These are phyloP conservation scores for Halenospora varia DNA, from an alignment of 495 filamentous ascomycete species.

Conservation along the genomic window DNA sequence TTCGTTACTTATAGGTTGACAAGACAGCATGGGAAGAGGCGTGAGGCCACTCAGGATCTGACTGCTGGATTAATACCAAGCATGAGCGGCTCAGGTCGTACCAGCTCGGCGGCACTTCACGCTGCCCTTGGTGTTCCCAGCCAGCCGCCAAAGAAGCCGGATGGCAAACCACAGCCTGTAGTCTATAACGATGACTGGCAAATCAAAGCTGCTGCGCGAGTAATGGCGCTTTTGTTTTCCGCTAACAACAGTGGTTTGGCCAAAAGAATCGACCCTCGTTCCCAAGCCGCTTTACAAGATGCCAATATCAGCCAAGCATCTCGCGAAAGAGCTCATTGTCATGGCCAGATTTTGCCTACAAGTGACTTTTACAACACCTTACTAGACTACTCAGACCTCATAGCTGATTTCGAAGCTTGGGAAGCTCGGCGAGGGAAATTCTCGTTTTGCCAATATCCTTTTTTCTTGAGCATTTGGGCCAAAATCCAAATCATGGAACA, in stretches of 20 bases:
- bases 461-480: constrained; percentile 88
- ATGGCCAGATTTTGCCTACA: constrained; percentile 66
- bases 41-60: constrained; percentile 49
- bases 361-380: constrained; percentile 86
- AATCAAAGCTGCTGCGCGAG: constrained; percentile 72
- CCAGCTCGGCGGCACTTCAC: constrained; percentile 67
- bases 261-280: constrained; percentile 16
- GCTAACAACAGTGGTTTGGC: constrained; percentile 63
- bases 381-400: constrained; percentile 79
- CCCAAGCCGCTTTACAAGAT: not conserved
- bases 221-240: constrained; percentile 79
- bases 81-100: constrained; percentile 55
- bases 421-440: constrained; percentile 72
- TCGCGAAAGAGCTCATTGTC: constrained; percentile 36
- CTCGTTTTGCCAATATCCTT: constrained; percentile 91
- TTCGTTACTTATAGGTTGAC: constrained; percentile 82
- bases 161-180: constrained; percentile 50
- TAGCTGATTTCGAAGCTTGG: constrained; percentile 88
- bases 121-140: constrained; percentile 62
- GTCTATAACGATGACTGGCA: constrained; percentile 89
- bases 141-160: constrained; percentile 37
- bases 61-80: constrained; percentile 67
- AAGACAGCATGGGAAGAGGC: constrained; percentile 67
- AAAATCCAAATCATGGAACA: constrained; percentile 92
- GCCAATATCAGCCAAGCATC: constrained; percentile 27